Evolutionary conservation across 805 yeast species (phyloP), one percentile per base, ranked within the genome.

Genomic region (Sungouiozyma intestinalis): DNA sequence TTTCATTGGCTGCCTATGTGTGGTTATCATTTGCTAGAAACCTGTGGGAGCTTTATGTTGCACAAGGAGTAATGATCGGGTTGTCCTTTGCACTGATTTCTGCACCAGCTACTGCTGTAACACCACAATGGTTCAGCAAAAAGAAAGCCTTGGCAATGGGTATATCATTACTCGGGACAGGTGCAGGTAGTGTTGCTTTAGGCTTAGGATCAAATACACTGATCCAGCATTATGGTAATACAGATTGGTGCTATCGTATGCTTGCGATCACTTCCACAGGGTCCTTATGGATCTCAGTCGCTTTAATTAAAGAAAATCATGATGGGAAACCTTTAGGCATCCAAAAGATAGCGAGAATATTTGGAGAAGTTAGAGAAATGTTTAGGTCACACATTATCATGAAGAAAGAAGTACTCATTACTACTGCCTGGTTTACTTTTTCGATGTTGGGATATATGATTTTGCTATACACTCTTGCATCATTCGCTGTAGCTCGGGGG

Each of bases 111-210:
- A 62, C 76, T 20, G 68, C 77, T 2, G 58, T 81, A 16, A 51
- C 82, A 17, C 86, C 87, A 0, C 83, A 76, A 41, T 82, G 84
- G 81, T 83, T 83, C 54, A 57, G 73, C 35, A 78, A 74, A 48
- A 77, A 64, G 45, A 67, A 88, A 49, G 79, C 79, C 3, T 54
- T 71, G 13, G 74, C 78, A 2, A 63, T 68, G 50, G 79, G 79
- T 3, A 53, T 73, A 19, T 65, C 72, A 2, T 61, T 70, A 29
- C 52, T 69, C 19, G 81, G 80, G 8, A 66, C 76, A 3, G 80
- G 79, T 33, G 47, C 72, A 2, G 76, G 79, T 27, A 79, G 78
- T 43, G 63, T 72, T 11, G 50, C 61, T 0, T 65, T 62, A 39
- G 58, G 72, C 3, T 51, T 71, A 40, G 57, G 69, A 0, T 57